Base-by-base conservation (phyloP, 1,139 yeast species). In the Blastobotrys serpentis region DNA sequence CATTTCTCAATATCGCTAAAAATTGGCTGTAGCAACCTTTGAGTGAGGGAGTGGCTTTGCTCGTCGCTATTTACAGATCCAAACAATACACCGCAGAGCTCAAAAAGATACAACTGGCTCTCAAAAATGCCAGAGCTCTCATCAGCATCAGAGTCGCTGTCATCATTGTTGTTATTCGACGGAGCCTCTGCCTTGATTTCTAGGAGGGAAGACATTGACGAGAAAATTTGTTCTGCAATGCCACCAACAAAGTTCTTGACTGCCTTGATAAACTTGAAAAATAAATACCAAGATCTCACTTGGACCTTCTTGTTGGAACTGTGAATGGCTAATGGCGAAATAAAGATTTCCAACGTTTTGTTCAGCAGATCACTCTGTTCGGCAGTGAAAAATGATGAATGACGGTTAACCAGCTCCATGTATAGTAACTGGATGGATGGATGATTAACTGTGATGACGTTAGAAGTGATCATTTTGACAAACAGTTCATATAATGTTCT, bases 241-340 rank as follows among this genome's bases (percentile, higher is more conserved):
- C 61, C 63, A 25, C 79, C 75, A 23, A 81, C 70, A 48, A 78
- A 70, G 25, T 90, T 88, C 62, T 82, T 85, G 1, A 92, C 83
- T 43, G 84, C 70, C 63, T 86, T 88, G 57, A 90, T 76, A 60
- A 89, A 86, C 63, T 95, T 78, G 61, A 84, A 84, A 58, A 92
- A 86, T 54, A 90, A 72, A 65, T 88, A 92, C 96, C 98, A 92
- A 45, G 94, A 77, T 65, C 98, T 81, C 51, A 82, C 75, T 59
- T 90, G 81, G 8, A 90, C 96, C 54, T 81, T 54, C 21, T 49
- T 54, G 54, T 76, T 74, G 2, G 76, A 72, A 66, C 84, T 87
- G 64, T 87, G 89, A 52, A 92, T 78, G 11, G 97, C 98, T 57
- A 82, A 74, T 23, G 82, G 82, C 32, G 92, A 82, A 42, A 89